These are phyloP conservation scores for Monosporozyma aquatica DNA, from an alignment of 805 yeast genomes.

Conservation along the genomic window DNA sequence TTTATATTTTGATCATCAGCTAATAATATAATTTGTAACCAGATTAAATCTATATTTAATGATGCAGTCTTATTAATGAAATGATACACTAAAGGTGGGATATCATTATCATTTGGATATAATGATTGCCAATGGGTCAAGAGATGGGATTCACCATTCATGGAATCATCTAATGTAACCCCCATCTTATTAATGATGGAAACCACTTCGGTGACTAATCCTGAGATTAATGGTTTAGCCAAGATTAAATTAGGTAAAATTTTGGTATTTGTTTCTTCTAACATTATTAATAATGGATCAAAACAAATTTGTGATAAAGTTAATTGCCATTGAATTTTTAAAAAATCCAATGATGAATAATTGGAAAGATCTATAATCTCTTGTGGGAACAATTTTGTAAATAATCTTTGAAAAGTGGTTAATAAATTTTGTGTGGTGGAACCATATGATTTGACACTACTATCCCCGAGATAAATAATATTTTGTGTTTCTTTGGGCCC, in stretches of 20 bases:
- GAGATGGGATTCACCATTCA: constrained; percentile 55
- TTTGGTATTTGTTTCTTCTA: constrained; percentile 61
- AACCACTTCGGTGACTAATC: constrained; percentile 65
- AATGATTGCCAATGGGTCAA: constrained; percentile 43
- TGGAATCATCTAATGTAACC: constrained; percentile 55
- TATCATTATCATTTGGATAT: constrained; percentile 37
- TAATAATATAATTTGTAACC: constrained; percentile 76
- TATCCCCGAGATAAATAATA: constrained; percentile 38
- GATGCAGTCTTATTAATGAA: constrained; percentile 45
- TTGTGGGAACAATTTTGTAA: constrained; percentile 25
- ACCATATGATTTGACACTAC: constrained; percentile 15
- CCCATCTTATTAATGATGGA: constrained; percentile 72
- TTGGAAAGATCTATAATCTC: constrained; percentile 34
- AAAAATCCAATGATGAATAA: constrained; percentile 37
- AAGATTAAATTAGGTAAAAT: constrained; percentile 56
- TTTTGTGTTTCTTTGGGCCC: constrained; percentile 24
- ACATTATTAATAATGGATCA: constrained; percentile 63
- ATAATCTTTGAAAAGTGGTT: constrained; percentile 26
- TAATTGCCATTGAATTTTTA: constrained; percentile 75
- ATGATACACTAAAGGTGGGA: constrained; percentile 60
- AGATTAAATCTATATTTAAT: constrained; percentile 61
- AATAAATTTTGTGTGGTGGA: constrained; percentile 15
- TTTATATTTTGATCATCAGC: constrained; percentile 84
- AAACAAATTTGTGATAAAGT: constrained; percentile 73
- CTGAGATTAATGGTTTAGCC: constrained; percentile 78